phyloP scores from a whole-genome alignment of 208 protist species.

The Acanthamoeba sp. region DNA sequence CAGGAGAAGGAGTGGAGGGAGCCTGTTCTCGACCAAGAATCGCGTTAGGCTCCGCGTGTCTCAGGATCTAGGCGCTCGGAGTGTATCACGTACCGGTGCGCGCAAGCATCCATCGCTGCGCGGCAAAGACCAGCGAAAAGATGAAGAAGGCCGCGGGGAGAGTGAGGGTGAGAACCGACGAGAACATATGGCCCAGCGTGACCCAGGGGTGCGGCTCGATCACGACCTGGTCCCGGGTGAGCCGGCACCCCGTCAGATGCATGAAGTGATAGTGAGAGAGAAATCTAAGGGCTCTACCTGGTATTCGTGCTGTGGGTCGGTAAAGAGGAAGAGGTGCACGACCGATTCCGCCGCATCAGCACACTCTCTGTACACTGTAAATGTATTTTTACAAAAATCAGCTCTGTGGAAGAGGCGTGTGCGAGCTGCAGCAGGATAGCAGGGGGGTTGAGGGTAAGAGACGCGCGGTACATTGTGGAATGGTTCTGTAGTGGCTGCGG shows the following conservation, averaged over 20 bases:
- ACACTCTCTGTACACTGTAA: not conserved
- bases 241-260: no score
- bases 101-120: not conserved
- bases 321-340: conserved; percentile 38
- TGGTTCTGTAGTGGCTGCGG: conserved; percentile 45
- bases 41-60: no score
- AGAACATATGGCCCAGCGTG: not conserved
- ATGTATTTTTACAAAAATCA: no score
- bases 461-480: conserved; percentile 42
- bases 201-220: not conserved
- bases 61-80: not conserved
- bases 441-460: no score
- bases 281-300: no score
- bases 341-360: not conserved
- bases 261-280: not conserved
- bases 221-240: no score
- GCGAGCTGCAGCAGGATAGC: no score
- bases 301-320: not conserved
- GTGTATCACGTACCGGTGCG: not conserved
- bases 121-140: not conserved
- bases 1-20: not conserved
- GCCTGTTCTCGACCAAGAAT: not conserved
- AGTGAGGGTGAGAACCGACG: not conserved
- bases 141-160: conserved; percentile 13
- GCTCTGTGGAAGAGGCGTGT: no score